A percentile compares a stretch with the other conserved stretches of the same genome.
Conservation (phyloP, 352 stramenopile species). For the Bremia lactucae region DNA sequence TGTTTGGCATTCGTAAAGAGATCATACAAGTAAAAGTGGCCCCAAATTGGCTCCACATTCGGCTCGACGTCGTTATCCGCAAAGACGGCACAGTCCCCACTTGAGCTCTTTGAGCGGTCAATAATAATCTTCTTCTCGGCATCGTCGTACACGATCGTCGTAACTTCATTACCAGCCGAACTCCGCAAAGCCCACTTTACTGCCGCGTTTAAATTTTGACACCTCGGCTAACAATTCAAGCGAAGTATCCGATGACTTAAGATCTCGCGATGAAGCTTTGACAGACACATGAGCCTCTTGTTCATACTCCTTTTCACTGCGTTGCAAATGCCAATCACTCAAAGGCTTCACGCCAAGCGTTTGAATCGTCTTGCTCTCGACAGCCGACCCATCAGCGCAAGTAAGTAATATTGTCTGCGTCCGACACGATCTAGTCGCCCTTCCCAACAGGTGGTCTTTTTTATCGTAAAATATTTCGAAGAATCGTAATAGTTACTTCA, state of each 20-base stretch:
- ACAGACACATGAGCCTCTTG: constrained; percentile 17
- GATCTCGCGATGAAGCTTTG: constrained; percentile 16
- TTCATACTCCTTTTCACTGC: constrained; percentile 28
- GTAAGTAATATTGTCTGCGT: constrained; percentile 21
- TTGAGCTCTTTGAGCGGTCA: constrained; percentile 40
- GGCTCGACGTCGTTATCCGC: constrained; percentile 22
- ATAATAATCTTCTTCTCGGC: constrained; percentile 47
- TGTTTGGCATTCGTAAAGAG: constrained; percentile 9
- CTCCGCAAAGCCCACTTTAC: constrained; percentile 48
- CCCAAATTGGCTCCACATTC: constrained; percentile 23
- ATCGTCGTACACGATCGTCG: constrained; percentile 56
- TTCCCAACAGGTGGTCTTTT: constrained; percentile 31
- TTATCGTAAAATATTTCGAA: constrained; percentile 37
- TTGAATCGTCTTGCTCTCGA: constrained; percentile 54
- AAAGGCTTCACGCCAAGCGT: constrained; percentile 41
- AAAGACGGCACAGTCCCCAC: constrained; percentile 35
- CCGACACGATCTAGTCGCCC: constrained; percentile 51
- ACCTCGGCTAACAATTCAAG: constrained; percentile 47
- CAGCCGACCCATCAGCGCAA: constrained; percentile 12
- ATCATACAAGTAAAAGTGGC: constrained; percentile 55
- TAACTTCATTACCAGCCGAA: constrained; percentile 33
- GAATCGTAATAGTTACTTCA: constrained; percentile 37
- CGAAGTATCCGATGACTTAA: constrained; percentile 35
- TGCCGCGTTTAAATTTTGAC: constrained; percentile 28
- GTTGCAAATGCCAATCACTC: constrained; percentile 33